A percentile compares a stretch with the other conserved stretches of the same genome.
These are phyloP conservation scores for Entomortierella parvispora DNA, from an alignment of 192 early-diverging fungal genomes.

Conservation along the genomic window DNA sequence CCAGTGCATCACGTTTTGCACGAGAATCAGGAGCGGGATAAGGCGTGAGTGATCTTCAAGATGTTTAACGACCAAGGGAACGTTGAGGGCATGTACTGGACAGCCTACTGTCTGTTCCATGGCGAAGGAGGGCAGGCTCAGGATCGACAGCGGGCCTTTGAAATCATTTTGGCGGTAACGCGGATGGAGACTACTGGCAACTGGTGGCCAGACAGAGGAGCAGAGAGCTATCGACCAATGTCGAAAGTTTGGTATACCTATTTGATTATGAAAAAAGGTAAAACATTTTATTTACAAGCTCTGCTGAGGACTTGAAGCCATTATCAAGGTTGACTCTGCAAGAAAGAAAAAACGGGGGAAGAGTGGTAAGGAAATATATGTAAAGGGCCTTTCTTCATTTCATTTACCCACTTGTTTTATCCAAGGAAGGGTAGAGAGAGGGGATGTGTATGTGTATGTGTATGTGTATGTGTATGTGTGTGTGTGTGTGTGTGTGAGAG, in stretches of 20 bases:
- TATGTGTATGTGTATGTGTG: no score
- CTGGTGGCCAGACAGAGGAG: slow-evolving; percentile 39
- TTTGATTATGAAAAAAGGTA: slow-evolving; percentile 17
- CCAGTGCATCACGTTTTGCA: slow-evolving; percentile 22
- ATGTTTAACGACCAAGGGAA: slow-evolving; percentile 24
- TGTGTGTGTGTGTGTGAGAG: no score
- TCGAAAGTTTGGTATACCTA: slow-evolving; percentile 20
- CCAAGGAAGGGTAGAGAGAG: no score
- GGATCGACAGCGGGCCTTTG: slow-evolving; percentile 18
- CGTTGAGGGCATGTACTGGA: slow-evolving; percentile 47
- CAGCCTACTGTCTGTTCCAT: slow-evolving; percentile 44
- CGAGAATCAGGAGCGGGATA: slow-evolving; percentile 27
- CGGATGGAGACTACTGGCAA: slow-evolving; percentile 43
- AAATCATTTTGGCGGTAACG: slow-evolving; percentile 29
- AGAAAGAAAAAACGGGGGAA: no score
- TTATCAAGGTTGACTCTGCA: no score
- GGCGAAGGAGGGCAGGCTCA: slow-evolving; percentile 34
- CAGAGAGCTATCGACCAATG: slow-evolving; percentile 28
- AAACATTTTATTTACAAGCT: neutral
- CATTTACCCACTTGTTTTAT: no score
- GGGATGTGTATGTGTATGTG: no score
- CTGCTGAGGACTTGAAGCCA: no score
- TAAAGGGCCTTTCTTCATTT: no score
- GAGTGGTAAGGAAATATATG: no score
- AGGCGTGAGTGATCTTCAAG: slow-evolving; percentile 43